Evolutionary conservation across 2,329 filamentous ascomycete genomes (phyloP), one percentile per base, ranked within the genome.

Genomic region (Cladobotryum protrusum): DNA sequence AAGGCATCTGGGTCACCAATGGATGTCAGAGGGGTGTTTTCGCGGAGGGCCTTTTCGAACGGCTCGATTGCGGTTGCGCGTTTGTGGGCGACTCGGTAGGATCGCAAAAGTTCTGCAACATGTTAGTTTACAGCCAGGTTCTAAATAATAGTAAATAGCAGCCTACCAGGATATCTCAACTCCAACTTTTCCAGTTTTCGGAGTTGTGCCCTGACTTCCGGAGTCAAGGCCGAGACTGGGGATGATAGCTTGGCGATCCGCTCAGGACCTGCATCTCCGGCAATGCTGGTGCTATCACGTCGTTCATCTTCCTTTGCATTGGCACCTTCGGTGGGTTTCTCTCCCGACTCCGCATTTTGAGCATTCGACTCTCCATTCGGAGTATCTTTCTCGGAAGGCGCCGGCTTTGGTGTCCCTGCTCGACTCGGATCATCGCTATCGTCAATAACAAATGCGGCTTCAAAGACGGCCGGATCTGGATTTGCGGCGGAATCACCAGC

Each of bases 131-230:
- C 19, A 11, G 33, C n/a, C 18, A 9, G 8, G 17, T 33, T 9
- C 12, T 3, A 18, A 8, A 24, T 14, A n/a, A n/a, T n/a, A n/a
- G 40, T 14, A 19, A n/a, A 36, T 32, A 3, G 5, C 11, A 24
- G 41, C 67, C 40, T 75, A 91, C 88, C 89, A 64, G 88, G 83
- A 67, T 97, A 97, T 51, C 87, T 89, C 5, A 82, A 76, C 63
- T 96, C 92, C 17, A 97, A 74, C 66, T 90, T 96, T 51, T 95
- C 90, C n/a, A 97, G 74, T 67, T 89, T 92, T 53, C 86, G 82
- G 56, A 97, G 70, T 65, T 85, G 91, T 29, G 81, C 76, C 50
- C 81, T 82, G 24, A 96, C 77, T 44, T 96, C 89, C 3, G 83
- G 77, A 0, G 89, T 79, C 32, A 96, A 68, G 48, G 89, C 87